A percentile compares a stretch with the other conserved stretches of the same genome.
These are phyloP conservation scores for Papiliotrema laurentii DNA, from an alignment of 1,284 basidiomycete genomes.

Conservation along the genomic window DNA sequence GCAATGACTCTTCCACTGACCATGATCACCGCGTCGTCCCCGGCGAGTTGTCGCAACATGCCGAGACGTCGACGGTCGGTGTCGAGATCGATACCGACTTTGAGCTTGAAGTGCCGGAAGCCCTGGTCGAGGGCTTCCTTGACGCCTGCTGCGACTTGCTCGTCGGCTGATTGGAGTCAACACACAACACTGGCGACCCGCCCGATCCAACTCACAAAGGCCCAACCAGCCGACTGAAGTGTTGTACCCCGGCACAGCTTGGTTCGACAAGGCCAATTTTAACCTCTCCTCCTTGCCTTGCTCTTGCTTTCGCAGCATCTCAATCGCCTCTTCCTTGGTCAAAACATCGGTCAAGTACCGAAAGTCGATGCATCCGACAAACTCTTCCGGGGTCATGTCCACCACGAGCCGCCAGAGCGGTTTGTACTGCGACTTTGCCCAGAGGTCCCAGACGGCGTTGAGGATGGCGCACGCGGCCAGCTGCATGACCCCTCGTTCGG, in stretches of 20 bases:
- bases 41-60: slow-evolving; percentile 83
- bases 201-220: no score
- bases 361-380: slow-evolving; percentile 74
- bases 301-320: slow-evolving; percentile 68
- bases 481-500: slow-evolving; percentile 49
- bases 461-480: slow-evolving; percentile 51
- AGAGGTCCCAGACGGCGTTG: slow-evolving; percentile 50
- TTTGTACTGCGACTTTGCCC: slow-evolving; percentile 50
- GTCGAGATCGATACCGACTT: slow-evolving; percentile 73
- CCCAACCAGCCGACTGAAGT: slow-evolving; percentile 89
- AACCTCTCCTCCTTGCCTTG: slow-evolving; percentile 70
- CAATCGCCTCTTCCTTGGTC: slow-evolving; percentile 78
- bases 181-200: no score
- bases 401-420: slow-evolving; percentile 53
- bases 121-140: slow-evolving; percentile 76
- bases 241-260: slow-evolving; percentile 49
- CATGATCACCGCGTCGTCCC: slow-evolving; percentile 65
- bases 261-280: slow-evolving; percentile 53
- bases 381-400: slow-evolving; percentile 61
- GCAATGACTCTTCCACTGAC: no score
- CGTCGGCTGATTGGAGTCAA: no score
- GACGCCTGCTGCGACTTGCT: slow-evolving; percentile 76
- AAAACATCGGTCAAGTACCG: slow-evolving; percentile 87
- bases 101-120: slow-evolving; percentile 93
- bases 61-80: slow-evolving; percentile 76